A percentile compares a stretch with the other conserved stretches of the same genome.
phyloP scores from a whole-genome alignment of 2,329 filamentous ascomycete species.

The Alternaria brassicicola region DNA sequence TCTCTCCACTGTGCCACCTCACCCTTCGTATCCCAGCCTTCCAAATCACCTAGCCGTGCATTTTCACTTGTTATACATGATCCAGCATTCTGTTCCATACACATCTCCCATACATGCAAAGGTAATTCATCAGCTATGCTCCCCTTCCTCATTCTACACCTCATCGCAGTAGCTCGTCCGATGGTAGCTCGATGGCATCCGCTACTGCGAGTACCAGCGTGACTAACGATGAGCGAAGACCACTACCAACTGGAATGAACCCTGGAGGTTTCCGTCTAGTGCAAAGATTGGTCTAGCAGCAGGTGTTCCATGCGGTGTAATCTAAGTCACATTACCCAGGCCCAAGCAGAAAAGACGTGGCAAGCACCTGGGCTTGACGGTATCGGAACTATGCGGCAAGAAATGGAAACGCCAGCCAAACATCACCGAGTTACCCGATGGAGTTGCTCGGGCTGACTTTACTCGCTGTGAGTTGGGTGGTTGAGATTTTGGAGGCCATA shows the following conservation, averaged over 20 bases:
- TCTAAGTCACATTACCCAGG: neutral
- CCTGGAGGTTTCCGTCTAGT: neutral
- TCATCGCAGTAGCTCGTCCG: neutral
- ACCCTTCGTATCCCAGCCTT: neutral
- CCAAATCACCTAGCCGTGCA: neutral
- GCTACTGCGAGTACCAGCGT: neutral
- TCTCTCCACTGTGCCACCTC: neutral
- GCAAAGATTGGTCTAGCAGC: neutral
- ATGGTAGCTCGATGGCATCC: neutral
- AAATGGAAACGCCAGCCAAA: neutral
- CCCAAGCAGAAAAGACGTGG: neutral
- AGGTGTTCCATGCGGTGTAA: neutral
- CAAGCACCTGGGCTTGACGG: neutral
- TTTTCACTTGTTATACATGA: neutral
- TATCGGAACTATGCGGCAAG: neutral
- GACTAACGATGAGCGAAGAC: neutral
- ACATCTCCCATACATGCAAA: neutral
- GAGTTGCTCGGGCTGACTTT: neutral
- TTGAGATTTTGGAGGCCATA: neutral
- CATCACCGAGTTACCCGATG: neutral
- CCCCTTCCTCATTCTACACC: neutral
- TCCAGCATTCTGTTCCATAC: neutral
- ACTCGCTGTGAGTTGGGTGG: neutral
- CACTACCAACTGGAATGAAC: neutral
- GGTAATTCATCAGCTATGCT: neutral